Base-by-base conservation (phyloP, 202 grass and related monocot genomes). In the Brachypodium distachyon region DNA sequence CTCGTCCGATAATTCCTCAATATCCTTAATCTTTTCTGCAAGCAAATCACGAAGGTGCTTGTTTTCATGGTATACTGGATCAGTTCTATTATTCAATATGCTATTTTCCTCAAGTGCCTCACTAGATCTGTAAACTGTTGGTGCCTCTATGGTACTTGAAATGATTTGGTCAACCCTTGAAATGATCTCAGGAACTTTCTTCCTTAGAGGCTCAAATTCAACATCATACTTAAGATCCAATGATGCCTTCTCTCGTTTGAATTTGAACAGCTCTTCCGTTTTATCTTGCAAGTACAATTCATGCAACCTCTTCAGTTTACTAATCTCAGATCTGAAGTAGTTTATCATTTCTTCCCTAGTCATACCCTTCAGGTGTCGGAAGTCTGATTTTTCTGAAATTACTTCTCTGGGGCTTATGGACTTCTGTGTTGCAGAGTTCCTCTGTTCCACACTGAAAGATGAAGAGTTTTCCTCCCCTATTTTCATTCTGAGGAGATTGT, bases 201-300 rank as follows among this genome's bases (percentile, higher is more conserved):
- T 95, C 69, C 87, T 95, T 77, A 98, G 59, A 66, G 80, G 79
- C 40, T 98, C 96, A 52, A 86, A 83, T 61, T 90, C 96, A 47
- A 90, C 76, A 84, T 95, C 89, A 85, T 92, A 80, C 80, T 90
- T 97, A 75, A 94, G 85, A 84, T 82, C 83, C 41, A 86, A 55
- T 57, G 90, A 98, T 57, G 74, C 86, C 82, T 90, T 99, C 48
- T 99, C 89, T 60, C 92, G 78, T 84, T 95, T 95, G 74, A 85
- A 89, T 81, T 80, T 95, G 82, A 95, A 99, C 47, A 99, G 70
- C 73, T 99, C 96, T 90, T 99, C 92, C 3, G 92, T 99, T 74
- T 87, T 99, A 76, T 99, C 87, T 71, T 89, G 92, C 85, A 99
- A 83, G 72, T 66, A 81, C 67, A 87, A 77, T 66, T 99, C 96